Evolutionary conservation across 2,329 filamentous ascomycete genomes (phyloP), one percentile per base, ranked within the genome.

Genomic region (Microsporum audouinii): DNA sequence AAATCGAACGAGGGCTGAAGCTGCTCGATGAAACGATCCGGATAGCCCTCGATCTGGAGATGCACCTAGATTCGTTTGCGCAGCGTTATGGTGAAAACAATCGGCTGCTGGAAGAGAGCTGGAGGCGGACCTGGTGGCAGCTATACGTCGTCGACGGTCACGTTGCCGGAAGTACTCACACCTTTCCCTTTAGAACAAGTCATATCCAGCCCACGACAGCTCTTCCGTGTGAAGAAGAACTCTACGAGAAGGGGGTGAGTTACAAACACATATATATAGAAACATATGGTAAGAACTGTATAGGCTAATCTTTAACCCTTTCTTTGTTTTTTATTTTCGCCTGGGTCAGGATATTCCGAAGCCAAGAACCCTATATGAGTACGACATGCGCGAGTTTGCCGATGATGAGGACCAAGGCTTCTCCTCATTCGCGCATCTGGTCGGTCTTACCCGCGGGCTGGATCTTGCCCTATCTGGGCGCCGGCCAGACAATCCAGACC

Each of bases 61-160:
- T 68, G 63, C 56, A 66, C 29, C 59, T 55, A 6, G 49, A 60
- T 41, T 51, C 57, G 5, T 68, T 66, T 49, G 67, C 66, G 17
- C 72, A 78, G 0, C 72, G 80, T 5, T 77, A 88, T 65, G 86
- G 86, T 10, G 77, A 79, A 43, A 82, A 82, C 2, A 64, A 66
- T 33, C 39, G 58, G 12, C 60, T 66, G 2, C 36, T 67, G 4
- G 61, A 62, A 43, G 72, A 73, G 64, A 66, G 66, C 70, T 90
- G 88, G 72, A 68, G 72, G 56, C 65, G 72, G 14, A 73, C 72
- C 5, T 74, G 71, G 71, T 73, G 72, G 71, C 66, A 66, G 64
- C 41, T 73, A 29, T 91, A 86, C 69, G 81, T 88, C 12, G 81
- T 88, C 7, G 89, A 94, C 68, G 88, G 86, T 58, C 87, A 91